These are phyloP conservation scores for Phoenix roebelenii DNA, from an alignment of 176 grass and related monocot genomes.

Conservation along the genomic window DNA sequence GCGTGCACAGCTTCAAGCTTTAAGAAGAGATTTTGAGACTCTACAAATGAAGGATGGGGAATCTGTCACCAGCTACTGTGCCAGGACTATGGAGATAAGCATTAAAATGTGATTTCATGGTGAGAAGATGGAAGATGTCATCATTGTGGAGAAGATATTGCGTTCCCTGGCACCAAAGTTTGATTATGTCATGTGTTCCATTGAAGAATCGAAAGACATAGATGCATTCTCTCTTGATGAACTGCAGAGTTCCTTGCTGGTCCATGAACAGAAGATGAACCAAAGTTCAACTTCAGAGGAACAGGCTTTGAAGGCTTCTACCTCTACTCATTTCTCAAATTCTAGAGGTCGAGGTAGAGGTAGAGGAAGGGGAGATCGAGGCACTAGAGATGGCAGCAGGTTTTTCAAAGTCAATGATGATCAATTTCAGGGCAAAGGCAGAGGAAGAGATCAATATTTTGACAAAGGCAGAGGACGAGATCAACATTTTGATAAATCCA, in stretches of 20 bases:
- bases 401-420: no score
- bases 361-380: neutral
- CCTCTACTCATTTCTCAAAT: neutral
- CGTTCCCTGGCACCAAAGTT: neutral
- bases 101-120: neutral
- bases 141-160: neutral
- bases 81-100: no score
- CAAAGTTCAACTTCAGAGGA: neutral
- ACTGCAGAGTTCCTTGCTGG: neutral
- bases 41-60: slow-evolving; percentile 1
- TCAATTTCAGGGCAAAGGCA: neutral
- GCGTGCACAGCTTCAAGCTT: slow-evolving; percentile 1
- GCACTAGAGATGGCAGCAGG: neutral
- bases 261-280: neutral
- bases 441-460: neutral
- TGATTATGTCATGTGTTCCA: neutral
- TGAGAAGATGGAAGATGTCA: neutral
- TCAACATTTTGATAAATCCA: neutral
- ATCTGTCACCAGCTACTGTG: no score
- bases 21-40: slow-evolving; percentile 4
- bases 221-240: neutral
- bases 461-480: neutral
- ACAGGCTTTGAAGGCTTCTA: neutral
- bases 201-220: neutral
- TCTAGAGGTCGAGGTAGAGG: neutral